phyloP scores from a whole-genome alignment of 345 rosid species.

The Aurinia saxatilis region DNA sequence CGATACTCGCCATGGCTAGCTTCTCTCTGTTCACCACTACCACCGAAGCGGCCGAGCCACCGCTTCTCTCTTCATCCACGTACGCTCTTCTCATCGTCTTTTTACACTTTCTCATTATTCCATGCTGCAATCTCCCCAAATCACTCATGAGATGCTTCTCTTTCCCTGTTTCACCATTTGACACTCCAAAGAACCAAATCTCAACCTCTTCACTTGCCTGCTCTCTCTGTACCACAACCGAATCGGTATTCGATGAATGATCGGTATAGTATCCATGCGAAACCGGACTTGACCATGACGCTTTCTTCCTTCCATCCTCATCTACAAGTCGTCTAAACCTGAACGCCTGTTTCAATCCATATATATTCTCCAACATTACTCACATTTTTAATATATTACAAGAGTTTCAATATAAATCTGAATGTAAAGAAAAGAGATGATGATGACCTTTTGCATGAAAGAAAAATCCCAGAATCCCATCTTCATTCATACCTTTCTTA shows the following conservation, averaged over 20 bases:
- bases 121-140: slow-evolving; percentile 28
- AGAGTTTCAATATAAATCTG: no score
- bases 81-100: slow-evolving; percentile 54
- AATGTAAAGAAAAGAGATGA: not conserved
- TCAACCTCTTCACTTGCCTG: slow-evolving; percentile 52
- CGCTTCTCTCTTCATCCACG: slow-evolving; percentile 21
- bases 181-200: slow-evolving; percentile 66
- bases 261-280: slow-evolving; percentile 58
- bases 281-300: slow-evolving; percentile 54
- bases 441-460: slow-evolving; percentile 49
- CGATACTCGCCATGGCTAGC: slow-evolving; percentile 56
- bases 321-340: slow-evolving; percentile 33
- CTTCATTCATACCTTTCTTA: slow-evolving; percentile 8
- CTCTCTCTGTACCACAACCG: slow-evolving; percentile 54
- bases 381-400: not conserved
- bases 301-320: slow-evolving; percentile 35
- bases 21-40: slow-evolving; percentile 62
- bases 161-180: slow-evolving; percentile 39
- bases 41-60: slow-evolving; percentile 46
- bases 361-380: no score
- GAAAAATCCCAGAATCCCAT: slow-evolving; percentile 48
- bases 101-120: slow-evolving; percentile 41
- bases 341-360: no score
- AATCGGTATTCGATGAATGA: slow-evolving; percentile 25
- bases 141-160: slow-evolving; percentile 22